Base-by-base conservation (phyloP, 768 basidiomycete genomes). In the Termitomyces sp. region DNA sequence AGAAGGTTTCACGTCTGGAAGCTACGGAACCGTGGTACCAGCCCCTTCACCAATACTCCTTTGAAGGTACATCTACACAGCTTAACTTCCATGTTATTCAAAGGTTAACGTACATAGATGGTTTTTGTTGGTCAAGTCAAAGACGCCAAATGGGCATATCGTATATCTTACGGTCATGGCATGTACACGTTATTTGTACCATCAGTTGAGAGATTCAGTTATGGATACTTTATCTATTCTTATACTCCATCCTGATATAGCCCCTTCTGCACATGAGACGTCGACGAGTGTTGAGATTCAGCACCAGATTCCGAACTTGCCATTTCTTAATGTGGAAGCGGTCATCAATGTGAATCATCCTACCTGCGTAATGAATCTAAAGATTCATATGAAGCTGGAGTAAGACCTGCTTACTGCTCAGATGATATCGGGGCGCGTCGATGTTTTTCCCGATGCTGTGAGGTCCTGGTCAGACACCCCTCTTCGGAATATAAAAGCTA, bases 391-490 rank as follows among this genome's bases (percentile, higher is more conserved):
- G 63, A 59, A 65, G 64, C 64, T 62, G 64, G 59, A 51, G 54
- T 60, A 56, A 33, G 55, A 52, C 60, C 33, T 44, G 60, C 62
- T 57, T 60, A 50, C 54, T 57, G 59, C 60, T 52, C 44, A 72
- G 68, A 72, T 71, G 66, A 64, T 65, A 70, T 71, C 70, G 68
- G 71, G 65, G 55, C 49, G 50, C n/a, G 63, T 64, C 46, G 63
- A 63, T 59, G 67, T 66, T 63, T 57, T 64, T 66, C 62, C 69
- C 64, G 55, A 55, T 62, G 56, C 51, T 57, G 33, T 59, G 56
- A 57, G 50, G 31, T 63, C 49, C 53, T 10, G 10, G 31, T 33
- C 31, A 10, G 31, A 33, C 26, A 53, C 31, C 53, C 31, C 49
- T 48, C 37, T 23, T 37, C 8, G 11, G 30, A 33, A 46, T 57